Evolutionary conservation across 2,329 filamentous ascomycete genomes (phyloP).

Genomic region (Talaromyces sp.): DNA sequence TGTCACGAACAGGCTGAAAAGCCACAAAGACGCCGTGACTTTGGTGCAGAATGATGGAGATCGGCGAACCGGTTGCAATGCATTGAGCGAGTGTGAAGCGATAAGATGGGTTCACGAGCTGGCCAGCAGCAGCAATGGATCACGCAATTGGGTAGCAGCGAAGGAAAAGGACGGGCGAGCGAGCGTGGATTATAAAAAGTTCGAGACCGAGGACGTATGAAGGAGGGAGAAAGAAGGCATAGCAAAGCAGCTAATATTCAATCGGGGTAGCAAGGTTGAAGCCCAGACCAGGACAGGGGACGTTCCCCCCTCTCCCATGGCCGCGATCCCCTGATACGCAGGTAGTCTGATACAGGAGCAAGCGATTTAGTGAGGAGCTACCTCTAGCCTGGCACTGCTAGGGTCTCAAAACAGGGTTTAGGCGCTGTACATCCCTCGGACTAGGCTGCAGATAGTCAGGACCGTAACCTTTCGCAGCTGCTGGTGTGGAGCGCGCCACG

Average conservation of each 20-base stretch:
- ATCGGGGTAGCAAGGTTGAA: neutral
- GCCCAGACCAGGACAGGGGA: neutral
- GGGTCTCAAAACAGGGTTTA: neutral
- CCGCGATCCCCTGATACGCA: neutral
- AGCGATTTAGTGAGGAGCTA: neutral
- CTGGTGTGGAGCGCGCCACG: neutral
- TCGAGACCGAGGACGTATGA: neutral
- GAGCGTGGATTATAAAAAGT: neutral
- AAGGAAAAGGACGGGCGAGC: neutral
- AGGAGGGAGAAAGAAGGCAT: neutral
- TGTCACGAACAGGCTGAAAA: neutral
- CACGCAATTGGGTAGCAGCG: neutral
- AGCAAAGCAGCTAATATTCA: neutral
- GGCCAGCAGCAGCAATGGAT: neutral
- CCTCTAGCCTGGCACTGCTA: neutral
- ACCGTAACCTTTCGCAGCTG: neutral
- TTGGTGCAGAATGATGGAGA: neutral
- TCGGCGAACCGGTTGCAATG: neutral
- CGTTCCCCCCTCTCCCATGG: neutral
- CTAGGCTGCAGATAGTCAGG: neutral
- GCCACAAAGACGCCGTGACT: neutral
- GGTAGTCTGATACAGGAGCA: neutral
- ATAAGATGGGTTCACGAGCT: neutral
- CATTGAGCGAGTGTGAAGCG: neutral
- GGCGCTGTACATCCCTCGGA: neutral